phyloP scores from a whole-genome alignment of 2,329 filamentous ascomycete species.

The Cercospora sojina region DNA sequence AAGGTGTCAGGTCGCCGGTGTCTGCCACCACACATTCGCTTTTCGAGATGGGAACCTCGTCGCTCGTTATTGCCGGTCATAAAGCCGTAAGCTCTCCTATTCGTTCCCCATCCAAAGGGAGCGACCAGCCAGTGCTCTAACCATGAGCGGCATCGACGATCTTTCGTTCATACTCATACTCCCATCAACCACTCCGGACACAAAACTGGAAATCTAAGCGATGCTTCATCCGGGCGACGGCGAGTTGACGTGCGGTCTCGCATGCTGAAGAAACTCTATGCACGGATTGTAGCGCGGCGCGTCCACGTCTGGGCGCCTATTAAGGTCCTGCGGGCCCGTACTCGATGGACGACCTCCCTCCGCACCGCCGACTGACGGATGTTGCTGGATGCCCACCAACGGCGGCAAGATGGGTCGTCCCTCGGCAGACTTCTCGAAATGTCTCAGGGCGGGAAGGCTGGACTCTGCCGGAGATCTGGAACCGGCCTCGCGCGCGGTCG shows the following conservation, averaged over 20 bases:
- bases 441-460: neutral
- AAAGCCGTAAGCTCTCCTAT: neutral
- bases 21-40: neutral
- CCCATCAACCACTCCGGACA: neutral
- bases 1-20: neutral
- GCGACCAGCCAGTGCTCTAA: neutral
- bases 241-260: neutral
- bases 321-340: neutral
- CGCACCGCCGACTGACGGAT: neutral
- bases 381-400: neutral
- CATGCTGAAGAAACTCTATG: slow-evolving; percentile 1
- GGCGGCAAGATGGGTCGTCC: slow-evolving; percentile 1
- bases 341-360: neutral
- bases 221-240: neutral
- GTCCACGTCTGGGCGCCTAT: neutral
- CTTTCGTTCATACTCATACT: neutral
- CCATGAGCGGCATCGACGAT: neutral
- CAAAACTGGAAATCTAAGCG: neutral
- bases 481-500: neutral
- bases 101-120: neutral
- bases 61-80: neutral
- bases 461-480: neutral
- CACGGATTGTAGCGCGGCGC: slow-evolving; percentile 4
- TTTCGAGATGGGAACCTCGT: neutral
- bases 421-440: slow-evolving; percentile 3